phyloP scores from a whole-genome alignment of 345 rosid species.

The Sisymbrium altissimum region DNA sequence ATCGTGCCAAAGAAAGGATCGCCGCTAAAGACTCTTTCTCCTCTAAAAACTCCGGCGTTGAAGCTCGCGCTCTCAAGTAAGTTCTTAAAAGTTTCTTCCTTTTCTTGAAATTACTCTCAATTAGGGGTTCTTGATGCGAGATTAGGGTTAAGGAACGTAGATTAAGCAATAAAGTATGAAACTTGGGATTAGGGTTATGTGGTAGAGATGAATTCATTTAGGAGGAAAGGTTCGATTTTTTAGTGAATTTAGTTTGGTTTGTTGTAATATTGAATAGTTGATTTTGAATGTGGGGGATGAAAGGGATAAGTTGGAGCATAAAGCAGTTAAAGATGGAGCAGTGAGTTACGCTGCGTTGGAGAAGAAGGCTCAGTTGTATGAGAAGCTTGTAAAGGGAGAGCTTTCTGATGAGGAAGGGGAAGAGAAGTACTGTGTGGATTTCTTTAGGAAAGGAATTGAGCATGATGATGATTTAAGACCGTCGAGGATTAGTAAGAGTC shows the following conservation, averaged over 20 bases:
- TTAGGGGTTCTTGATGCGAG: neutral
- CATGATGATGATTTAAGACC: constrained; percentile 38
- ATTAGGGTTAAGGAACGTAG: neutral
- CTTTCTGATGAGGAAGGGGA: constrained; percentile 82
- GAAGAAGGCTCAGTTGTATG: constrained; percentile 84
- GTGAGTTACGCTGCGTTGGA: constrained; percentile 85
- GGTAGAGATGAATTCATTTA: neutral
- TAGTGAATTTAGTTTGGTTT: no score
- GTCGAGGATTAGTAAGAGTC: constrained; percentile 21
- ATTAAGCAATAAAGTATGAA: neutral
- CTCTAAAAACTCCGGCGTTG: constrained; percentile 75
- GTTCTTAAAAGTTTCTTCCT: neutral
- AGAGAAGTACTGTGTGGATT: constrained; percentile 92
- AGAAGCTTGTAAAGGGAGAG: constrained; percentile 76
- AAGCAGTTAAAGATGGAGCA: constrained; percentile 77
- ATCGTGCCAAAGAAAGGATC: constrained; percentile 70
- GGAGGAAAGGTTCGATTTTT: neutral
- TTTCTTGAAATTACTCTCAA: neutral
- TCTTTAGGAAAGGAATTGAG: constrained; percentile 64
- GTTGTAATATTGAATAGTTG: no score
- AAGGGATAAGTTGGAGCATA: constrained; percentile 90
- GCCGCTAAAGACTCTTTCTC: constrained; percentile 52
- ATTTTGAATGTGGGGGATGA: constrained; percentile 17
- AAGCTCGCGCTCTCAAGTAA: constrained; percentile 68
- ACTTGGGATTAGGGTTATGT: neutral